Base-by-base conservation (phyloP, 306 rosid genomes). In the Glycyrrhiza uralensis region DNA sequence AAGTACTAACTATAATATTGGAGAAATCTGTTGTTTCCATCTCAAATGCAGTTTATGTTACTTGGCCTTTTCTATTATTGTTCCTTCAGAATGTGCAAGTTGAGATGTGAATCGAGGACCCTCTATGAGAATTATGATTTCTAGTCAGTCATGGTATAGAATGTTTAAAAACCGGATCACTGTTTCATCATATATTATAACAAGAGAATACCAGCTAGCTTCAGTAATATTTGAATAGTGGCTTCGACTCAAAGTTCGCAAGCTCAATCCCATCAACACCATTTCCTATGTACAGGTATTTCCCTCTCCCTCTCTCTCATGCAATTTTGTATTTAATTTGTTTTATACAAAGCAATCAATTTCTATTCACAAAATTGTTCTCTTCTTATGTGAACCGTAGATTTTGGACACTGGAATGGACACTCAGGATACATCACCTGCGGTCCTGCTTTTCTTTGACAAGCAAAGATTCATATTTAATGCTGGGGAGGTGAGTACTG, bases 381-480 rank as follows among this genome's bases (percentile, higher is more conserved):
- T 8, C n/a, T 23, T 7, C 7, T 55, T 13, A 17, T 52, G 26
- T 65, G 33, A 7, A 50, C 19, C 54, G 47, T 71, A 90, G 94
- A 79, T 91, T 33, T 78, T 93, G 52, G 97, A 97, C 6, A 93
- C 97, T 55, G 92, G 97, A 76, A 83, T 93, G 94, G 97, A 91
- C 71, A 93, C 97, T 74, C 96, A 90, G 59, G 98, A 93, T 67
- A 91, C 97, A 0, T 89, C 94, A 32, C 91, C 98, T 58, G 82
- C 97, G 0, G 91, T 93, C 44, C 62, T 89, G 30, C 97, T 93
- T 59, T 93, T 93, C 86, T 93, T 93, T 52, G 98, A 93, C 81
- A 91, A 83, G 33, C 92, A 89, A 35, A 87, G 95, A 59, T 87
- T 93, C 65, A 93, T 93, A 36, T 93, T 91, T 66, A 89, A 93